Evolutionary conservation across 352 stramenopile genomes (phyloP).

Genomic region (Pythium plurisporium): DNA sequence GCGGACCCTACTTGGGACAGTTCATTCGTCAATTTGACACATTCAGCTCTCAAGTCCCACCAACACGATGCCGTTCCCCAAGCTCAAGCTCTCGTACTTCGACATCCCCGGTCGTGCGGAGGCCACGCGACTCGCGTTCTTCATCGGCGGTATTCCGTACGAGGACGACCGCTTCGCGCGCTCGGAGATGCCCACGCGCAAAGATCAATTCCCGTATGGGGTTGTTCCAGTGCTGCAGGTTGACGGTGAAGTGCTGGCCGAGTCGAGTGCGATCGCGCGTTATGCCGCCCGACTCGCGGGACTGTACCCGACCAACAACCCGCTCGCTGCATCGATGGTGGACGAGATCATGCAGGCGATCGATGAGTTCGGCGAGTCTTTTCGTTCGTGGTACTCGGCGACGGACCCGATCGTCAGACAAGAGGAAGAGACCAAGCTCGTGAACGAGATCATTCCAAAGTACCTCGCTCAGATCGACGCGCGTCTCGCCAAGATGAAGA

Average conservation of each 20-base stretch:
- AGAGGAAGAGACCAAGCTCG: neutral
- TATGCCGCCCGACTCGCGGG: slow-evolving; percentile 49
- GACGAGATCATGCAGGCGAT: neutral
- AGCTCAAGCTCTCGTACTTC: slow-evolving; percentile 72
- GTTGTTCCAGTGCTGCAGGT: slow-evolving; percentile 41
- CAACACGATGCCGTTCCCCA: neutral
- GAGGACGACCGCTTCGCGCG: slow-evolving; percentile 43
- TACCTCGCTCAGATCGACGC: neutral
- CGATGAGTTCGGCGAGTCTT: neutral
- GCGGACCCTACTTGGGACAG: too few relatives aligned
- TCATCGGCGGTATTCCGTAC: slow-evolving; percentile 47
- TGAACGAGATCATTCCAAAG: neutral
- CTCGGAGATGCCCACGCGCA: slow-evolving; percentile 37
- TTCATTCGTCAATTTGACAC: neutral
- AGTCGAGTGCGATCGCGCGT: slow-evolving; percentile 53
- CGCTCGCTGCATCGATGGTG: neutral
- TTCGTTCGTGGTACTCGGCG: neutral
- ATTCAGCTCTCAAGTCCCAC: neutral
- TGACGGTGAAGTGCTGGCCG: slow-evolving; percentile 33
- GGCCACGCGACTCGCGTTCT: slow-evolving; percentile 45
- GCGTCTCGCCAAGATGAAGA: neutral
- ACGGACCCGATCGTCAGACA: neutral
- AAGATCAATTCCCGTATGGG: slow-evolving; percentile 39
- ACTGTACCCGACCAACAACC: slow-evolving; percentile 43
- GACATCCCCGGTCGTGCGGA: slow-evolving; percentile 40